Percentiles rank a stretch among this genome's conserved stretches.
Conservation (phyloP, 805 yeast genomes). For the Naumovozyma dairenensis region DNA sequence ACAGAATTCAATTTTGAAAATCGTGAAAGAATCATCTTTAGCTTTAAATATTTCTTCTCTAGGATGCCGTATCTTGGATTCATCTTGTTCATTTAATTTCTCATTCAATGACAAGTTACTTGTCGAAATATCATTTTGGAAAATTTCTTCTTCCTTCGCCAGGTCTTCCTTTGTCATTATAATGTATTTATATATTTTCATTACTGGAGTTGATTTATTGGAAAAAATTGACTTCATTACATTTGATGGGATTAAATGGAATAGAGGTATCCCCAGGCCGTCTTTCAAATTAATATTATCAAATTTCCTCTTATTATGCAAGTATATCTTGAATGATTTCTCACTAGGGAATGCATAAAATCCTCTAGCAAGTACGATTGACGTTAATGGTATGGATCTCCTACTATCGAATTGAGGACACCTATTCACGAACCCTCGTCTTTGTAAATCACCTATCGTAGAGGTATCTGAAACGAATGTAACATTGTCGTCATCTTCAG, state of each 20-base stretch:
- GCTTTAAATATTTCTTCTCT: not conserved
- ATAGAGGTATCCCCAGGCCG: constrained; percentile 30
- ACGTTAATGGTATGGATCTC: constrained; percentile 28
- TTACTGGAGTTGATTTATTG: constrained; percentile 16
- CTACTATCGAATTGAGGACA: constrained; percentile 18
- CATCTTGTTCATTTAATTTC: not conserved
- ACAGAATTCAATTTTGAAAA: constrained; percentile 28
- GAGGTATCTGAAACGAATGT: constrained; percentile 18
- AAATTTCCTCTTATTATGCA: constrained; percentile 21
- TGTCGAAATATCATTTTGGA: constrained; percentile 3
- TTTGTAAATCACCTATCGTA: constrained; percentile 24
- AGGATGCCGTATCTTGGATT: not conserved
- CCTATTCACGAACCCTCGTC: constrained; percentile 23
- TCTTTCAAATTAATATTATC: constrained; percentile 12
- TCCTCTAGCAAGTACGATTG: constrained; percentile 30
- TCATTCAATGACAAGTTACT: not conserved
- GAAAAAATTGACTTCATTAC: constrained; percentile 25
- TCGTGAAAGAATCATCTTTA: constrained; percentile 4
- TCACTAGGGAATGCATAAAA: constrained; percentile 32
- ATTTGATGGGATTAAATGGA: constrained; percentile 26
- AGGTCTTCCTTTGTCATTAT: constrained; percentile 2
- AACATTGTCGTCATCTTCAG: constrained; percentile 12
- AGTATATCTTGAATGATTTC: constrained; percentile 20
- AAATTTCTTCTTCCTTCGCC: constrained; percentile 3
- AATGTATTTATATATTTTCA: constrained; percentile 25